phyloP scores from a whole-genome alignment of 163 green algal species.

The Chlorella variabilis region DNA sequence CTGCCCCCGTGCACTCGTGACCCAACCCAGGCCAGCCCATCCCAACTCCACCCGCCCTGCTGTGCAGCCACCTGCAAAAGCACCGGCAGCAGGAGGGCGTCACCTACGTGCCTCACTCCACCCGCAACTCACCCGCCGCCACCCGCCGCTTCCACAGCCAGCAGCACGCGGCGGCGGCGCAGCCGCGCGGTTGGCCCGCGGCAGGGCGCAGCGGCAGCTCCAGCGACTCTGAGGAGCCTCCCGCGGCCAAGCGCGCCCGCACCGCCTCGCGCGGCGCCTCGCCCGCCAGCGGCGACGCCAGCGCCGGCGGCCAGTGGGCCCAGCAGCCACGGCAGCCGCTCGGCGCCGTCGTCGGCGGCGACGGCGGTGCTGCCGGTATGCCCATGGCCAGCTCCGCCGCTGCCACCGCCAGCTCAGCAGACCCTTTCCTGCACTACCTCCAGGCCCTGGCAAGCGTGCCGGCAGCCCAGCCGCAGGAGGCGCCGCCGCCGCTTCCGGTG shows the following conservation, averaged over 20 bases:
- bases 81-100: slow-evolving; percentile 29
- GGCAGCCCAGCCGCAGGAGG: neutral
- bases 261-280: no score
- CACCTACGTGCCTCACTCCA: neutral
- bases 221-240: neutral
- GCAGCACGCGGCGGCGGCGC: neutral
- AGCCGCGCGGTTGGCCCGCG: neutral
- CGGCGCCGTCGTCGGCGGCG: neutral
- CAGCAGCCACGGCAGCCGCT: neutral
- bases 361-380: neutral
- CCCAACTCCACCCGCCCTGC: no score
- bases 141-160: neutral
- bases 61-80: slow-evolving; percentile 33
- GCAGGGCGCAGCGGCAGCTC: neutral
- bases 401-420: no score
- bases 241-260: neutral
- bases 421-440: neutral
- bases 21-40: no score
- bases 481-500: neutral
- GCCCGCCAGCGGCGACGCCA: no score
- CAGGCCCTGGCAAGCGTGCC: neutral
- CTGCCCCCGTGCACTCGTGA: neutral
- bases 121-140: neutral
- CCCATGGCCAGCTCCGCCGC: no score
- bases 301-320: neutral